Percentiles rank a stretch among this genome's conserved stretches.
Conservation (phyloP, 305 asterid genomes). For the Solanum aculeatissimum region DNA sequence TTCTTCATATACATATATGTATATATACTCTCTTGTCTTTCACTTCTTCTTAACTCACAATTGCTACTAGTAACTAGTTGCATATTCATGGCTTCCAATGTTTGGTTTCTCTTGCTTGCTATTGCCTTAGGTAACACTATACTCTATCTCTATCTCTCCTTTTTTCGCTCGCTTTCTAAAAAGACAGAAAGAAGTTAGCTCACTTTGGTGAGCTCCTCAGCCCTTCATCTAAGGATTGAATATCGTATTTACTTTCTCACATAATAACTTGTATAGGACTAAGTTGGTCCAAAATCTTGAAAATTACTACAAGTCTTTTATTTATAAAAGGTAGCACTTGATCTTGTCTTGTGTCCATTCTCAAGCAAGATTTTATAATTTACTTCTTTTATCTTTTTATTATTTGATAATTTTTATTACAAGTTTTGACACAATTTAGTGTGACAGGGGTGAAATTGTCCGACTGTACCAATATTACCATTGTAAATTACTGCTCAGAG, state of each 20-base stretch:
- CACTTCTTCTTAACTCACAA: neutral
- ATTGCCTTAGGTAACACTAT: constrained; percentile 29
- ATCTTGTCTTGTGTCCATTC: neutral
- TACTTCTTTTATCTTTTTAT: neutral
- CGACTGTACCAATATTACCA: constrained; percentile 31
- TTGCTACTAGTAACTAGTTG: neutral
- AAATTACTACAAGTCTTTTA: neutral
- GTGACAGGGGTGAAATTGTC: constrained; percentile 22
- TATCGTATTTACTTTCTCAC: neutral
- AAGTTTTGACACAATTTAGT: neutral
- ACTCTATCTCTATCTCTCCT: neutral
- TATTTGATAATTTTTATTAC: neutral
- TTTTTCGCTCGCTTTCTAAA: too few species aligned
- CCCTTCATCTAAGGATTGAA: neutral
- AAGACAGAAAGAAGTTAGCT: neutral
- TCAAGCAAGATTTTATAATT: neutral
- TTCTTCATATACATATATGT: neutral
- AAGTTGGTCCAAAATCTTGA: neutral
- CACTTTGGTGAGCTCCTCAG: neutral
- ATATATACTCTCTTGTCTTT: neutral
- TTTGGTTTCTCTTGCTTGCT: constrained; percentile 18
- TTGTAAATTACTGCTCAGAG: constrained; percentile 45
- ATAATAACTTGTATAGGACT: neutral
- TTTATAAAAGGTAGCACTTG: neutral
- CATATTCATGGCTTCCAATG: constrained; percentile 12